Conservation (phyloP, 1,284 basidiomycete genomes). For the Boletus calvinii region DNA sequence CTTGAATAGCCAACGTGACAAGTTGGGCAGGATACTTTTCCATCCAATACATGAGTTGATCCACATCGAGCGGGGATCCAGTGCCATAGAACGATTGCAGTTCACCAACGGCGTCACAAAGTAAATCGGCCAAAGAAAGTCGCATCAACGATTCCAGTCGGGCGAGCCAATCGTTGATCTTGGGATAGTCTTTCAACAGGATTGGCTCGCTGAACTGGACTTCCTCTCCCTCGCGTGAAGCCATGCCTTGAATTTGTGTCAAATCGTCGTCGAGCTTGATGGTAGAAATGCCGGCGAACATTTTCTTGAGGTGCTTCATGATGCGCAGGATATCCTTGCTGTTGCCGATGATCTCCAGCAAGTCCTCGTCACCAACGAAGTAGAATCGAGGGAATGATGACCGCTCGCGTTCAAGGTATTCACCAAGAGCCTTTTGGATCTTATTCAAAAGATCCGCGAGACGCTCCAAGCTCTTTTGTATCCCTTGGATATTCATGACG, state of each 20-base stretch:
- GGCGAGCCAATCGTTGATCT: conserved; percentile 98
- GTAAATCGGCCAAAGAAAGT: conserved; percentile 80
- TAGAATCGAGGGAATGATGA: conserved; percentile 99
- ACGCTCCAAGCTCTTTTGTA: conserved; percentile 97
- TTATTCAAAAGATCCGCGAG: conserved; percentile 95
- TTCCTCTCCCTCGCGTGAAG: conserved; percentile 93
- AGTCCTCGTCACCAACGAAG: conserved; percentile 98
- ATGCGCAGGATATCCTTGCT: conserved; percentile 97
- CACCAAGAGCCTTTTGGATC: conserved; percentile 98
- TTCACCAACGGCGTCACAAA: conserved; percentile 79
- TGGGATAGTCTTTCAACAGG: conserved; percentile 87
- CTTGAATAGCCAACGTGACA: conserved; percentile 91
- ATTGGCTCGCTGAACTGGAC: conserved; percentile 85
- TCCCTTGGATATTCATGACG: conserved; percentile 93
- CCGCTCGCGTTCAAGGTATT: conserved; percentile 97
- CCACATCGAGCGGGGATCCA: conserved; percentile 51
- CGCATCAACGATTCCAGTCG: conserved; percentile 94
- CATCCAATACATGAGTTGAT: conserved; percentile 86
- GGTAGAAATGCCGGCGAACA: conserved; percentile 97
- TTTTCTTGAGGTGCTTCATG: conserved; percentile 99
- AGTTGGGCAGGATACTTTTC: conserved; percentile 94
- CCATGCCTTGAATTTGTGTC: conserved; percentile 86
- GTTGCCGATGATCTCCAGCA: conserved; percentile 99
- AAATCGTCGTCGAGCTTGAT: conserved; percentile 88
- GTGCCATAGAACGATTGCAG: conserved; percentile 81